Evolutionary conservation across 805 yeast genomes (phyloP), one percentile per base, ranked within the genome.

Genomic region (Priceomyces carsonii): DNA sequence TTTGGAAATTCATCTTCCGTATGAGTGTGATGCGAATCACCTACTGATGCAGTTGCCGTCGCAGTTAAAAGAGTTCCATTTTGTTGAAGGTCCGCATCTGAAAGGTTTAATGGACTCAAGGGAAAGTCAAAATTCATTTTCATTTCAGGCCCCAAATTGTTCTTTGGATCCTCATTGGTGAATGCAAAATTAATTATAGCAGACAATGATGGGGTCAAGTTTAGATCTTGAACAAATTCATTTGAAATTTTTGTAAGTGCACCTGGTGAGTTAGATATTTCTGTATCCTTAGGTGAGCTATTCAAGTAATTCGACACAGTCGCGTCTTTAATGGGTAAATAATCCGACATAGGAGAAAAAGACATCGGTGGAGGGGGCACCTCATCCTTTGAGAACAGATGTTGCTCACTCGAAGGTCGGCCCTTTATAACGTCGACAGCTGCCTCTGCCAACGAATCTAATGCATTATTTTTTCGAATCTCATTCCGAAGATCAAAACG

Each of bases 141-240:
- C 8, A 40, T 37, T 4, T 45, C 55, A 5, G 23, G 10, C 8
- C 27, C 32, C 23, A 44, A 39, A 7, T 30, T 15, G 12, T 18
- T n/a, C 20, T 41, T 32, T 5, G 40, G 50, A 8, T 51, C 55
- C 13, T 61, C 61, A 14, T 38, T 47, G 6, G 52, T 51, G 37
- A 61, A 59, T 5, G 66, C 69, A 36, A 53, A 54, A 36, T 55
- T 62, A 20, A 65, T 58, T 15, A 65, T 45, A 1, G 69, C 70
- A 3, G 69, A 54, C n/a, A 65, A 47, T 3, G 66, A 57, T 1
- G 71, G 71, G 9, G 68, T 61, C 16, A 63, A 42, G 29, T 57
- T 53, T 26, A 59, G 32, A 21, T 61, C 57, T 6, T 40, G 26
- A 13, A 21, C 26, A 13, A 30, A 21, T 4, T 20, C 33, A 5